Percentiles rank a stretch among this genome's conserved stretches.
These are phyloP conservation scores for Amauroascus niger DNA, from an alignment of 2,329 filamentous ascomycete genomes.

Conservation along the genomic window DNA sequence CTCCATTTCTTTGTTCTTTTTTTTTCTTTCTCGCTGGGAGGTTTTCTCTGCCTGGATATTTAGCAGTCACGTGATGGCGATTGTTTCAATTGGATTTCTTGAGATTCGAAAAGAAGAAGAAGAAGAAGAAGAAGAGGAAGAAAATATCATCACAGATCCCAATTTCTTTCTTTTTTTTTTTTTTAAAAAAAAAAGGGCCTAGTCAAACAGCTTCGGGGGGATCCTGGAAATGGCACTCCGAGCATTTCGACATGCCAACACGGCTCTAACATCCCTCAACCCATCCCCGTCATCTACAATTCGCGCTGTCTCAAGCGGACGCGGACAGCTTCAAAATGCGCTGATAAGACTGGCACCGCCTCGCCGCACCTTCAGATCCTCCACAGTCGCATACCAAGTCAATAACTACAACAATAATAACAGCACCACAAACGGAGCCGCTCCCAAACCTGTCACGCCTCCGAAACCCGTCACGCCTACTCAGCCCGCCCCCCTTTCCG, in stretches of 20 bases:
- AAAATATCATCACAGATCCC: too few relatives aligned
- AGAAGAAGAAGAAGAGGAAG: background rate
- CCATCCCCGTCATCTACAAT: background rate
- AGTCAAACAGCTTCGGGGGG: background rate
- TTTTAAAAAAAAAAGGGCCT: too few relatives aligned
- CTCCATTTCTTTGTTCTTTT: constrained; percentile 1
- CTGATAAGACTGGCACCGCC: background rate
- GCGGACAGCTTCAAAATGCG: background rate
- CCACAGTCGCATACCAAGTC: constrained; percentile 15
- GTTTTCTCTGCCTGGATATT: background rate
- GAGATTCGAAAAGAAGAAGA: background rate
- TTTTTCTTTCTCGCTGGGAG: background rate
- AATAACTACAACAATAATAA: constrained; percentile 8
- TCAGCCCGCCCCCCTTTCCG: background rate
- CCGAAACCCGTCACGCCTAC: background rate
- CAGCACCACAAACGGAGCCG: background rate
- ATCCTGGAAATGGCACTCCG: constrained; percentile 5
- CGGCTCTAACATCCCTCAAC: background rate
- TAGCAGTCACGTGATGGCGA: background rate
- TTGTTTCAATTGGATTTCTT: background rate
- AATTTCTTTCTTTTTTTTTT: too few relatives aligned
- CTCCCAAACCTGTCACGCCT: background rate
- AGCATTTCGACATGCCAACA: constrained; percentile 1
- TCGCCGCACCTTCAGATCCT: constrained; percentile 12
- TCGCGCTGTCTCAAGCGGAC: background rate